Evolutionary conservation across 2,329 filamentous ascomycete species (phyloP), one percentile per base, ranked within the genome.

Genomic region (Colletotrichum sp.): DNA sequence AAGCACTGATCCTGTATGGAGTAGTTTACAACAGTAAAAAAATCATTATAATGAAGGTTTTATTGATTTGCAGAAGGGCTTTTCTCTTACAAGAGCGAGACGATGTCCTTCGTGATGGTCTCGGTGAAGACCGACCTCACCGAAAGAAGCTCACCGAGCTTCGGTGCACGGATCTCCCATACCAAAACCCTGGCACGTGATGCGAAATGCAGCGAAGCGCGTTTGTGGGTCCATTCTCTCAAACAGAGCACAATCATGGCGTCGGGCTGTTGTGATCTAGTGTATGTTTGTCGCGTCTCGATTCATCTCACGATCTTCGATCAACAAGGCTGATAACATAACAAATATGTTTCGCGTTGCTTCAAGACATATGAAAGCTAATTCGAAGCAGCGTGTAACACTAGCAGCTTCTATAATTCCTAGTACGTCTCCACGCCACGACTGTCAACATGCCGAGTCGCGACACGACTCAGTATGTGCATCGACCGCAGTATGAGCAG

Each of bases 401-500:
- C 16, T 24, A 58, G 5, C 24, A 10, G 7, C 55, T 18, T 43
- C 38, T 4, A 2, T n/a, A n/a, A 18, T 43, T 10, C 38, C 8
- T 18, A 43, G 38, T 4, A 43, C n/a, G 38, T 4, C 38, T 43
- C 38, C 38, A 18, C 16, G n/a, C 4, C 24, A 24, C 24, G 24
- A 24, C 24, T 24, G 38, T 43, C 16, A 43, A 43, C 38, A 18
- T 4, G 38, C 38, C 16, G 5, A 16, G 38, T 10, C 16, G 4
- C 18, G 38, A 10, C 16, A 16, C 38, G 24, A 18, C 6, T 73
- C 58, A 76, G n/a, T 76, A 77, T 5, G 62, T 72, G 21, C 76
- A 77, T 13, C 56, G 70, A 10, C 71, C 76, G 55, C 76, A 77
- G 55, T 77, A 77, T 5, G 68, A 76, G 21, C 76, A 77, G 1